Base-by-base conservation (phyloP, 2,329 filamentous ascomycete species). In the Diaporthe sp. region DNA sequence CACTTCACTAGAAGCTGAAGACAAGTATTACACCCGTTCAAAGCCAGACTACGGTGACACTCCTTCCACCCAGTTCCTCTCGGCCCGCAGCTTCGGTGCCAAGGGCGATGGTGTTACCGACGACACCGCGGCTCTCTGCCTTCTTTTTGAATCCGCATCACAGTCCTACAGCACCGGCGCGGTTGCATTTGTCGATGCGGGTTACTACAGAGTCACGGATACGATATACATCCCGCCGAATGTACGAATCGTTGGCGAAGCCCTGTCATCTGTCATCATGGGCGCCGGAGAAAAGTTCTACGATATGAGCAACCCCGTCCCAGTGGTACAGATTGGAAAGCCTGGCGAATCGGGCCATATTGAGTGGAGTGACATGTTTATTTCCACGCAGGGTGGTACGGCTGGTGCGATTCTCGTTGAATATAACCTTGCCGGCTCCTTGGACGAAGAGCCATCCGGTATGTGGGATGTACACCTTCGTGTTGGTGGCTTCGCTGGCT, bases 311-410 rank as follows among this genome's bases (percentile, higher is more conserved):
- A 87, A 86, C 61, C 93, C 94, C 0, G 85, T 89, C 50, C 89
- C 92, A 0, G 90, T 95, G 0, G 86, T 95, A 1, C 89, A 91
- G 77, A 84, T 92, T 3, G 91, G 90, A 19, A 82, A 79, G 4
- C 85, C 89, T 0, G 92, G 93, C 3, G 90, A 95, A 30, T 82
- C 82, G 13, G 94, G 94, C 10, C 85, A 85, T 15, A 86, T 96
- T 25, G 93, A 96, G 81, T 91, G 92, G 86, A 91, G 89, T 4
- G 94, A 96, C 80, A 90, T 94, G 79, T 88, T 96, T 67, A 86
- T 96, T 15, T 91, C 91, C 72, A 94, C 92, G 0, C 87, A 90
- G 74, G 93, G 93, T 1, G 84, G 91, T 33, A 87, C 91, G 10
- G 87, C 91, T 1, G 94, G 94, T 6, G 94, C 93, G 1, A 86